A percentile compares a stretch with the other conserved stretches of the same genome.
Conservation (phyloP, 2,329 filamentous ascomycete genomes). For the Alternaria sp. region DNA sequence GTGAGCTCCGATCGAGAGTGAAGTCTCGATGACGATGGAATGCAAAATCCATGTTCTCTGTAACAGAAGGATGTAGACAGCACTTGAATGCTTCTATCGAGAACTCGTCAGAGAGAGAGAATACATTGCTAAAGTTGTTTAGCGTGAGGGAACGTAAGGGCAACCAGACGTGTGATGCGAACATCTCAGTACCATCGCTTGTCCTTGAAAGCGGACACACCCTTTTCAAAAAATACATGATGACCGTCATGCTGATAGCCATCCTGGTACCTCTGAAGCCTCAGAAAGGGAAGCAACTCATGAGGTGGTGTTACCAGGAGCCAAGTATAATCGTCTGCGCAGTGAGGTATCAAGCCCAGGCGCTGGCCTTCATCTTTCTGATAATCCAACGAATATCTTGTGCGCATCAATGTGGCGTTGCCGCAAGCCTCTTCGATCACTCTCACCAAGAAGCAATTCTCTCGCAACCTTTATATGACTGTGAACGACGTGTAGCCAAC, state of each 20-base stretch:
- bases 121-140: not conserved
- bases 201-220: not conserved
- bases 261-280: not conserved
- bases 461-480: not conserved
- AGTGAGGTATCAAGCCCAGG: not conserved
- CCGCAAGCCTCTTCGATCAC: not conserved
- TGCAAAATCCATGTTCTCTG: not conserved
- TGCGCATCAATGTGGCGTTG: not conserved
- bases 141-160: not conserved
- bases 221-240: not conserved
- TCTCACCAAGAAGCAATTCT: not conserved
- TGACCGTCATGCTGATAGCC: not conserved
- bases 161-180: not conserved
- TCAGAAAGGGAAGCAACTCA: not conserved
- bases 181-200: not conserved
- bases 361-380: not conserved
- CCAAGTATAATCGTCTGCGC: not conserved
- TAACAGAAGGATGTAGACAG: not conserved
- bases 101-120: not conserved
- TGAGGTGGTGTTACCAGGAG: not conserved
- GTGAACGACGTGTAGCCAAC: not conserved
- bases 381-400: not conserved
- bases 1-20: not conserved
- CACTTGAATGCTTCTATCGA: not conserved
- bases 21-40: not conserved